Percentiles rank a stretch among this genome's conserved stretches.
Conservation (phyloP, 2,329 filamentous ascomycete species). For the Talaromyces funiculosus region DNA sequence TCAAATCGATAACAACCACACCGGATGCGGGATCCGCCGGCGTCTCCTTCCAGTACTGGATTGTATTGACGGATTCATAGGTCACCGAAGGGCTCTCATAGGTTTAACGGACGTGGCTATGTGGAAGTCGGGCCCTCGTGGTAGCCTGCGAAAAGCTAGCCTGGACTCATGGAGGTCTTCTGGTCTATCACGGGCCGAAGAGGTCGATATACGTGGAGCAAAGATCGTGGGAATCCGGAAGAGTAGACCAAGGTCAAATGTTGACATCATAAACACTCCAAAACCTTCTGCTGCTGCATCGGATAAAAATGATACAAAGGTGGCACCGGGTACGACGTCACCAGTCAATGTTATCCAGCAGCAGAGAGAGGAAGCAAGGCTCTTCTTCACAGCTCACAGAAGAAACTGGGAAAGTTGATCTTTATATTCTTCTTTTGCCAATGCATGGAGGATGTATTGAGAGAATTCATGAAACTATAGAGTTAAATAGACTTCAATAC, state of each 20-base stretch:
- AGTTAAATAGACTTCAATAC: neutral
- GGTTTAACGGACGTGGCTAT: conserved; percentile 20
- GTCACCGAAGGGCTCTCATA: conserved; percentile 27
- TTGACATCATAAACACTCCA: conserved; percentile 18
- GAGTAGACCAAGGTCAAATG: neutral
- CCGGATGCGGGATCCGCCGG: conserved; percentile 38
- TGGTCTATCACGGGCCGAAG: conserved; percentile 15
- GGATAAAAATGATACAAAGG: conserved; percentile 15
- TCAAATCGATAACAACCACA: conserved; percentile 38
- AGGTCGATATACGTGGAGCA: conserved; percentile 14
- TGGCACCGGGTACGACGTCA: neutral
- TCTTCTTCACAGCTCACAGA: conserved; percentile 32
- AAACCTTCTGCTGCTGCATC: conserved; percentile 25
- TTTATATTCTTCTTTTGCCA: neutral
- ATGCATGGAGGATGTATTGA: neutral
- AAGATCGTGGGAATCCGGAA: conserved; percentile 14
- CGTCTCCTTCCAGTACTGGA: conserved; percentile 36
- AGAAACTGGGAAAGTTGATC: conserved; percentile 27
- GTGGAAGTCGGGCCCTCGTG: conserved; percentile 14
- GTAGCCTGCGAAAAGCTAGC: neutral
- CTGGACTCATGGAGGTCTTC: conserved; percentile 16
- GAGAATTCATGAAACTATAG: neutral
- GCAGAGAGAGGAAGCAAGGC: conserved; percentile 28
- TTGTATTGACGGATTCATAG: conserved; percentile 33
- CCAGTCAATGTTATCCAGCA: conserved; percentile 8